Percentiles rank a stretch among this genome's conserved stretches.
Evolutionary conservation across 2,329 filamentous ascomycete species (phyloP).

Genomic region (Anthostomella pinea): DNA sequence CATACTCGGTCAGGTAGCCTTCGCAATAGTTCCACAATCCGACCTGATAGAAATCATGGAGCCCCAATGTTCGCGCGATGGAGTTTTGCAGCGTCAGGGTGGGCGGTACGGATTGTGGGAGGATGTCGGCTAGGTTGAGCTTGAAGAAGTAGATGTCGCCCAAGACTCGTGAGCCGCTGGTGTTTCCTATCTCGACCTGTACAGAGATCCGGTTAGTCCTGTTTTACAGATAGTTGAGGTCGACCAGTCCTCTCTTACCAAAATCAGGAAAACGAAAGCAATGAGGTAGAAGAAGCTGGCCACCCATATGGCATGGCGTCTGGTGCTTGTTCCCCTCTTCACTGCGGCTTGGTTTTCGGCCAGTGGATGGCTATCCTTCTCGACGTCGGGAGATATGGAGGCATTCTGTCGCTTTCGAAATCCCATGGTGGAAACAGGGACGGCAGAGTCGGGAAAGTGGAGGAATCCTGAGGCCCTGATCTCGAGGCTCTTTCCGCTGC

Average conservation of each 20-base stretch:
- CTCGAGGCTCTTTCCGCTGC: no score
- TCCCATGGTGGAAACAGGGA: no score
- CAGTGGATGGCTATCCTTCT: constrained; percentile 18
- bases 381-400: constrained; percentile 13
- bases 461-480: no score
- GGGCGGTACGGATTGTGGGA: constrained; percentile 70
- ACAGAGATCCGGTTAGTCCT: constrained; percentile 11
- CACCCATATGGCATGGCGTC: constrained; percentile 60
- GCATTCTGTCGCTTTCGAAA: constrained; percentile 25
- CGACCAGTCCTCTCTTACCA: constrained; percentile 46
- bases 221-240: constrained; percentile 1
- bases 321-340: constrained; percentile 48
- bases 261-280: constrained; percentile 65
- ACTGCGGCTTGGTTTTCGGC: constrained; percentile 29
- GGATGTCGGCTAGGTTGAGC: constrained; percentile 78
- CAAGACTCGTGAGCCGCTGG: constrained; percentile 58
- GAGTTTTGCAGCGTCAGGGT: constrained; percentile 72
- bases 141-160: constrained; percentile 79
- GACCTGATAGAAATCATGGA: constrained; percentile 93
- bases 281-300: constrained; percentile 71
- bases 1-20: constrained; percentile 67
- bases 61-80: constrained; percentile 78
- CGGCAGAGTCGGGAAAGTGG: no score
- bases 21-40: constrained; percentile 92
- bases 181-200: constrained; percentile 69